These are phyloP conservation scores for Lasiosphaeria hispida DNA, from an alignment of 495 filamentous ascomycete genomes.

Conservation along the genomic window DNA sequence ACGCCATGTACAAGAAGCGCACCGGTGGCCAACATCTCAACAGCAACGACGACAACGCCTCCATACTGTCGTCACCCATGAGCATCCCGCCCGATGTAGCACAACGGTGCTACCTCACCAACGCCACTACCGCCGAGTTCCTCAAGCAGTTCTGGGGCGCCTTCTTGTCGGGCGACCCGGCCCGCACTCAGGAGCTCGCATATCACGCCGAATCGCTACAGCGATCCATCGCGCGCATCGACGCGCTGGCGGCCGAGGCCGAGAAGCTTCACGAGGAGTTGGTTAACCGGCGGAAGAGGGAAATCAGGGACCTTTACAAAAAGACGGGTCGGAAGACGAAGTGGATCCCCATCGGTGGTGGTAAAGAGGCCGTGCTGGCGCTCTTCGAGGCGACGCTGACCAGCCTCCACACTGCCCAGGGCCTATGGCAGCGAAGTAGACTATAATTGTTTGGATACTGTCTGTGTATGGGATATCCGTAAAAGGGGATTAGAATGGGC, in stretches of 20 bases:
- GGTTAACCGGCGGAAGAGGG: constrained; percentile 62
- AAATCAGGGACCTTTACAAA: constrained; percentile 64
- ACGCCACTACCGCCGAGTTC: constrained; percentile 91
- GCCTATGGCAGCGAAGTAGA: constrained; percentile 40
- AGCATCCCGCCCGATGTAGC: constrained; percentile 65
- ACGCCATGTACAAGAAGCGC: constrained; percentile 50
- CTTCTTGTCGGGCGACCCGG: constrained; percentile 75
- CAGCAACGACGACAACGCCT: constrained; percentile 34
- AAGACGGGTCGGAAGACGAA: constrained; percentile 67
- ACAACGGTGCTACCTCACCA: constrained; percentile 75
- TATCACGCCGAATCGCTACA: constrained; percentile 75
- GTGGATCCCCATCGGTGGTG: constrained; percentile 67
- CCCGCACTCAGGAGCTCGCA: constrained; percentile 69
- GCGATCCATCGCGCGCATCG: constrained; percentile 73
- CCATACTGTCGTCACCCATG: constrained; percentile 41
- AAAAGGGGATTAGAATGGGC: not conserved
- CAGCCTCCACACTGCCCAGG: constrained; percentile 62
- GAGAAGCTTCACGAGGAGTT: constrained; percentile 66
- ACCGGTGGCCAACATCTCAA: constrained; percentile 29
- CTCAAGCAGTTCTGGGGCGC: constrained; percentile 93
- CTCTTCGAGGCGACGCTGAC: constrained; percentile 68
- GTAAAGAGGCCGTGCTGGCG: constrained; percentile 68
- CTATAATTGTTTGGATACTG: not conserved
- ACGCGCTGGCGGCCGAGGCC: constrained; percentile 74
- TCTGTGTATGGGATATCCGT: not conserved